Evolutionary conservation across 1,284 basidiomycete species (phyloP), one percentile per base, ranked within the genome.

Genomic region (Heterobasidion irregulare): DNA sequence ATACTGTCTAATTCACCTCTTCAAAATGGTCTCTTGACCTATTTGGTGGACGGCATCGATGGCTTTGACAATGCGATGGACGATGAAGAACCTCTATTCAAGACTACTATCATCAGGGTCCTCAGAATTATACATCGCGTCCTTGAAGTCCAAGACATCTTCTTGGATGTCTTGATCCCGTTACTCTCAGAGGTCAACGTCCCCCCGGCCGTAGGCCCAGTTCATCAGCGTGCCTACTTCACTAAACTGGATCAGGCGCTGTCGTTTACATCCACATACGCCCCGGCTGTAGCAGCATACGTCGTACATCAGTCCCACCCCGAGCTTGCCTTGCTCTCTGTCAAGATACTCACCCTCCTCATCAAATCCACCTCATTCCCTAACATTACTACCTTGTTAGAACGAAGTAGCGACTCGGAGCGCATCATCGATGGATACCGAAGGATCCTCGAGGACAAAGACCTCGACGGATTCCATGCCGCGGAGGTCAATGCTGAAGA

Each of bases 161-260:
- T 96, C 74, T 76, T 94, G 48, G 93, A 98, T 57, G 84, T 95
- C 15, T 80, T 98, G 48, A 74, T 97, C 10, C 92, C 94, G 2
- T 72, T 89, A 4, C 78, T 96, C 6, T 72, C 81, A 8, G 86
- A 93, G 52, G 72, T 84, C 52, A 79, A 82, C 57, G 78, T 77
- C 56, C 66, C 79, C 0, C 10, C 80, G 0, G 69, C 83, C 36
- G 70, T 82, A 26, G 81, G 79, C 32, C 72, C 72, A 2, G 68
- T 81, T 10, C 78, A 81, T 58, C 74, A 84, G 0, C 77, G 80
- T n/a, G 89, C 86, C 4, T 84, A 79, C 64, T 87, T 85, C 70
- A 80, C 81, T 47, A 78, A 79, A 35, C 79, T 96, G 60, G 91
- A 96, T 68, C 86, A 93, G 65, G 84, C 88, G 45, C 75, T 95